phyloP scores from a whole-genome alignment of 208 protist species.

The Entamoeba dispar region DNA sequence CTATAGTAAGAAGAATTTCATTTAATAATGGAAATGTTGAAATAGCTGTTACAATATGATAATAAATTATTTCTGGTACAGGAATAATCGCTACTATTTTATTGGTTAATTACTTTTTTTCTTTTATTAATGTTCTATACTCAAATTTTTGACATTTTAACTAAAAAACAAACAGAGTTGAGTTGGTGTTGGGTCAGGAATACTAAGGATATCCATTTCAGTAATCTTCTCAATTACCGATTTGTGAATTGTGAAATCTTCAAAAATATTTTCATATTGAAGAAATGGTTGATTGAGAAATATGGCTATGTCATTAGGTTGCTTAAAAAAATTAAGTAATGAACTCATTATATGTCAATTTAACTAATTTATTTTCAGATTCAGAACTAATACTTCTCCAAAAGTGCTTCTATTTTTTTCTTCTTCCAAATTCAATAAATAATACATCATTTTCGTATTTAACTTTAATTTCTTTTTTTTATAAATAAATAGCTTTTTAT shows the following conservation, averaged over 20 bases:
- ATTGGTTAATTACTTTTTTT: neutral
- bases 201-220: neutral
- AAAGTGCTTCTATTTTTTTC: no score
- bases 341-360: no score
- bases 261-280: neutral
- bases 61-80: neutral
- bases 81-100: neutral
- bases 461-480: no score
- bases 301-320: no score
- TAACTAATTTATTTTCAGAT: no score
- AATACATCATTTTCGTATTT: no score
- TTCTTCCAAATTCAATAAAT: no score
- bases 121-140: neutral
- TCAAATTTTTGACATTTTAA: neutral
- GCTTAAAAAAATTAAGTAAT: no score
- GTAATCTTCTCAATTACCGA: neutral
- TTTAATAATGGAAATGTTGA: neutral
- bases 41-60: neutral
- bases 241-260: neutral
- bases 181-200: neutral
- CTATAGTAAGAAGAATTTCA: neutral
- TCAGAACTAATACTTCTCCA: no score
- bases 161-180: neutral
- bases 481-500: no score
- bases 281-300: no score